A percentile compares a stretch with the other conserved stretches of the same genome.
Evolutionary conservation across 225 moss, liverwort and hornwort genomes (phyloP).

Genomic region (Neckera pumila): DNA sequence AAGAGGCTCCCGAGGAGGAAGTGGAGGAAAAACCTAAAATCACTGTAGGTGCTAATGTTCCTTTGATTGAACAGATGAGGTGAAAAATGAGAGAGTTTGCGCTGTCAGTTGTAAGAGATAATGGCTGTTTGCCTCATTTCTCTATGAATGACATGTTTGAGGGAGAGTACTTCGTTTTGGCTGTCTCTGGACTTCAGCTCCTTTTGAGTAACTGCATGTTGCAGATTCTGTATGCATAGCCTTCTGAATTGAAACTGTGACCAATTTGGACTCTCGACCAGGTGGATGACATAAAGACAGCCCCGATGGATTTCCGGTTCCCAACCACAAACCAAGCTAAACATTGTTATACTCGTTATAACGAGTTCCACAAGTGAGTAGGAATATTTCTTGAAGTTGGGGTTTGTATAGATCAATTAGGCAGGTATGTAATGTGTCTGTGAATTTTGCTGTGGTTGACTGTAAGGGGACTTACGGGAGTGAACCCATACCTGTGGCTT

Average conservation of each 20-base stretch:
- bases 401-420: neutral
- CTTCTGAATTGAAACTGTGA: neutral
- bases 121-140: neutral
- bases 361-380: constrained; percentile 80
- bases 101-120: neutral
- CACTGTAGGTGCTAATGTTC: constrained; percentile 27
- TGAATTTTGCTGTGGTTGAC: neutral
- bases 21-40: constrained; percentile 61
- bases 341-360: constrained; percentile 92
- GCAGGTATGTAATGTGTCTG: neutral
- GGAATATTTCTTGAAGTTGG: neutral
- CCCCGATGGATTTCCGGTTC: constrained; percentile 97
- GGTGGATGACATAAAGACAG: constrained; percentile 97
- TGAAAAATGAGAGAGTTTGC: neutral
- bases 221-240: neutral
- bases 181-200: neutral
- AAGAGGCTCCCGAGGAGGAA: constrained; percentile 34
- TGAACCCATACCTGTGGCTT: neutral
- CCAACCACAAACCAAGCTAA: constrained; percentile 95
- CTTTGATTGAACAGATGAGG: neutral
- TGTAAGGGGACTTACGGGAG: neutral
- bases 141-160: neutral
- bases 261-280: constrained; percentile 1
- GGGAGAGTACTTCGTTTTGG: neutral
- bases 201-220: neutral